These are phyloP conservation scores for Hanseniaspora pseudoguilliermondii DNA, from an alignment of 805 yeast genomes.

Conservation along the genomic window DNA sequence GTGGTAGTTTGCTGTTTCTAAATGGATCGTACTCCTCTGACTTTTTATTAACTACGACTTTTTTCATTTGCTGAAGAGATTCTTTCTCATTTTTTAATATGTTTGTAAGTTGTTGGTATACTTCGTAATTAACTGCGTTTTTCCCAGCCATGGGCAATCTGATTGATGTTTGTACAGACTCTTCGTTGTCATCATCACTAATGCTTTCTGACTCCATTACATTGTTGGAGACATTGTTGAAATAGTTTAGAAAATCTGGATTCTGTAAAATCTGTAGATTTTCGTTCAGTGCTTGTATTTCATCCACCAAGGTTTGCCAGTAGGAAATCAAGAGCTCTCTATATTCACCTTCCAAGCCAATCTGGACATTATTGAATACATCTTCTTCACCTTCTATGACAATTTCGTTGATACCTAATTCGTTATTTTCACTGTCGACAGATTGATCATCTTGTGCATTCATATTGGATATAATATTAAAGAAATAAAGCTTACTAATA, in stretches of 20 bases:
- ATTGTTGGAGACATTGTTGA: not conserved
- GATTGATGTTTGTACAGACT: not conserved
- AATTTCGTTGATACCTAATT: constrained; percentile 20
- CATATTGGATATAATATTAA: not conserved
- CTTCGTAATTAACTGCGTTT: not conserved
- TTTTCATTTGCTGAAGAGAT: not conserved
- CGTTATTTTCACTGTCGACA: constrained; percentile 19
- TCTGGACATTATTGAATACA: constrained; percentile 82
- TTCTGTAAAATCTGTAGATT: constrained; percentile 2
- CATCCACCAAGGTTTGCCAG: constrained; percentile 92
- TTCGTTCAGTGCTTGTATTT: constrained; percentile 49
- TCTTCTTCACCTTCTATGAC: constrained; percentile 30
- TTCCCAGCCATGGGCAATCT: not conserved
- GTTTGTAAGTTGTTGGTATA: not conserved
- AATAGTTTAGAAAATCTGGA: not conserved
- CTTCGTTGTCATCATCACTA: not conserved
- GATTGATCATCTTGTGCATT: constrained; percentile 15
- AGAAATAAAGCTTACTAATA: not conserved
- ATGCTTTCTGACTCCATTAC: not conserved
- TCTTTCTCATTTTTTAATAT: constrained; percentile 4
- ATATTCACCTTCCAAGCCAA: constrained; percentile 71
- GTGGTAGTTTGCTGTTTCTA: constrained; percentile 85
- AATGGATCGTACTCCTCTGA: constrained; percentile 32
- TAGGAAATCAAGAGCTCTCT: constrained; percentile 85
- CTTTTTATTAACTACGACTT: not conserved